Evolutionary conservation across 1,139 yeast genomes (phyloP), one percentile per base, ranked within the genome.

Genomic region (Sugiyamaella pinicola): DNA sequence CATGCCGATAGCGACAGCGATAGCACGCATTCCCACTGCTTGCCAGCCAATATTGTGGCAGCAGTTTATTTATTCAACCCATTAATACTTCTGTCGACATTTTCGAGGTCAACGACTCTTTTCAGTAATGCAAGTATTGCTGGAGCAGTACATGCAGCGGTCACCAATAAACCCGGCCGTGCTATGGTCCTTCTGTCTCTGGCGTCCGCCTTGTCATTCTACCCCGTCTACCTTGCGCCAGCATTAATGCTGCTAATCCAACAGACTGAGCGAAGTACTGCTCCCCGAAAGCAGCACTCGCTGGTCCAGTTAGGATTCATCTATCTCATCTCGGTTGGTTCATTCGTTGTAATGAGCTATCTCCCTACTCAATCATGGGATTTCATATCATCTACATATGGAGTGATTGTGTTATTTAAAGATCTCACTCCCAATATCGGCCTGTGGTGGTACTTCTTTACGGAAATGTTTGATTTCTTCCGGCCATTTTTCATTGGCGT

Each of bases 361-460:
- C 57, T 74, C 3, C 74, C 77, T 26, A 66, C 71, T 7, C 69
- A 72, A 12, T 75, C 79, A 9, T 76, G 79, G 75, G 71, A 77
- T 52, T 91, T 86, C 63, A 47, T 89, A 2, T 65, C 69, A 15
- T 79, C 83, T 41, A 82, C 87, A 56, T 87, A 85, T 64, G 82
- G 85, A 13, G 77, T 84, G 0, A 72, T 82, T 8, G 64, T 89
- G 6, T 71, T 76, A 31, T 84, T 87, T 62, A 77, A 77, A 47
- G 89, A 88, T 58, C 81, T 89, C 58, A 77, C 82, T 4, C 96
- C 96, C 19, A 90, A 90, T 69, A 72, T 93, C 58, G 99, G 99
- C 0, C 75, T 93, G 37, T 93, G 99, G 99, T 93, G 99, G 99
- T 93, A 93, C 73, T 83, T 91, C 62, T 93, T 93, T 74, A 86